Base-by-base conservation (phyloP, 495 filamentous ascomycete species). In the Neurospora sp. region DNA sequence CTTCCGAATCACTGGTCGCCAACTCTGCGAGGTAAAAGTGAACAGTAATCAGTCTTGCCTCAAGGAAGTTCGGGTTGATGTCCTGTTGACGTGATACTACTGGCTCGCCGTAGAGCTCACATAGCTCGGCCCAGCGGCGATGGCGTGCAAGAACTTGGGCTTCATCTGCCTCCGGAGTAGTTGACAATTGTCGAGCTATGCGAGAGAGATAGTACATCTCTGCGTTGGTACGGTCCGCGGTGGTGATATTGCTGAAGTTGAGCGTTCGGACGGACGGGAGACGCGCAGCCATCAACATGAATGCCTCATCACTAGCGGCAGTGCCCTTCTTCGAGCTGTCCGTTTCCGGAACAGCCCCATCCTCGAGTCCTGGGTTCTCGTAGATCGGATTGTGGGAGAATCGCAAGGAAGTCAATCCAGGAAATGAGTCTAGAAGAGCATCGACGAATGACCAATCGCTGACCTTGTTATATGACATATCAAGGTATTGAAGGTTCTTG, bases 151-250 rank as follows among this genome's bases (percentile, higher is more conserved):
- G 83, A 10, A 93, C 86, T 3, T 79, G 78, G 4, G 78, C 76
- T 75, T 90, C 87, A n/a, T 86, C 83, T 1, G 81, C 81, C 74
- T 88, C 83, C 0, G 90, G 85, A 0, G 85, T 87, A 11, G 85
- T 85, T 18, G 91, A 89, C 23, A 97, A 83, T 77, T 93, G 92
- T 70, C 89, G 89, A 20, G 87, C 92, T 71, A 98, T 94, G 39
- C 90, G 87, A 7, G 89, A 91, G 12, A 98, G 88, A 79, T 98
- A 99, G 81, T 95, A 99, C 78, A 94, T 90, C 72, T 99, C 96
- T 14, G 93, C 93, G 77, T 98, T 94, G 66, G 86, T 85, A 23
- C 96, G 89, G 75, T 98, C 94, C 54, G 90, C 87, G 1, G 80
- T 73, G 0, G 90, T 88, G 75, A 99, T 92, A 5, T 83, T 85